Evolutionary conservation across 176 grass and related monocot species (phyloP), one percentile per base, ranked within the genome.

Genomic region (Eragrostis nindensis): DNA sequence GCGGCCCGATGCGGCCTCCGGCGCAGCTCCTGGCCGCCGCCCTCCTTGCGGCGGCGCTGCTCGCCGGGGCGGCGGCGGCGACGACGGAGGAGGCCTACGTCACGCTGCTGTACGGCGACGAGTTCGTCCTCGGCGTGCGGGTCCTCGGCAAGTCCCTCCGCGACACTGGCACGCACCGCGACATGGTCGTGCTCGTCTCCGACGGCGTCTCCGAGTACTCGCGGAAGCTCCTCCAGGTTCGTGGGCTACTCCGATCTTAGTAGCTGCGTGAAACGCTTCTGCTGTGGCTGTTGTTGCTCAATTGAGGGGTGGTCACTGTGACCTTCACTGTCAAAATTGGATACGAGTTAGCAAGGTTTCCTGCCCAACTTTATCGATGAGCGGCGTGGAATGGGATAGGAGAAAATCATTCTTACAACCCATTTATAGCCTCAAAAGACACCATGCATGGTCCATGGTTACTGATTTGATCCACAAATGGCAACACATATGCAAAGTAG

Each of bases 171-270:
- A 83, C 95, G 29, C 56, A 18, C 32, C 89, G 83, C 17, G 90
- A 98, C 76, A 88, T 98, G 80, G 88, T 98, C 60, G 95, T 88
- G n/a, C 92, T 98, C 26, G 95, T 98, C 80, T 94, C 95, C 57
- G 95, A 98, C 64, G 95, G 95, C 47, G 92, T 98, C 81, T 94
- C 92, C 32, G 82, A 90, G 43, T 89, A 91, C 71, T 91, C 92
- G 16, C 64, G 91, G 78, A 46, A 84, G 66, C 92, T 94, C 30
- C 92, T 98, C 55, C 56, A 77, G 86, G 95, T 92, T 40, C 8
- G 73, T 46, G 8, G 19, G 11, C 6, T 49, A n/a, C 32, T 41
- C 76, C 16, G 7, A 40, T 36, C 48, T 85, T 39, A 5, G 62
- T 44, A 2, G 14, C 18, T 73, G 8, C 29, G 15, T 61, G 2